These are phyloP conservation scores for Strobilomyces dryophilus DNA, from an alignment of 768 basidiomycete genomes.

Conservation along the genomic window DNA sequence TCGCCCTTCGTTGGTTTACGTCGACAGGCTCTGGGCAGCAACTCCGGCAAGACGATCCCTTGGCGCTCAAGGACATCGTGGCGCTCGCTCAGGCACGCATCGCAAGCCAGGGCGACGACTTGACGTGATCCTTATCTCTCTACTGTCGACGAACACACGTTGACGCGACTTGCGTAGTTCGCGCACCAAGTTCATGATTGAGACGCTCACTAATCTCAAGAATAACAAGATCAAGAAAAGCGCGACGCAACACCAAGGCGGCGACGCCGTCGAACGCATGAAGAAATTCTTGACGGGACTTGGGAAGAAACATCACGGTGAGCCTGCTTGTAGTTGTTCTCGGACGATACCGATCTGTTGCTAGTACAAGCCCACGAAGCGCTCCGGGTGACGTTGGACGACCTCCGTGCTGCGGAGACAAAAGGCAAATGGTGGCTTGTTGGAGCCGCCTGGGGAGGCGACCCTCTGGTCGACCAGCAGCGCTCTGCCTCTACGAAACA, in stretches of 20 bases:
- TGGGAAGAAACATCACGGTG: conserved; percentile 73
- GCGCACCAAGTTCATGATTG: conserved; percentile 92
- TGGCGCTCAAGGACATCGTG: conserved; percentile 88
- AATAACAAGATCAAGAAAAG: conserved; percentile 79
- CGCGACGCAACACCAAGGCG: conserved; percentile 62
- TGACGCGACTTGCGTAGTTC: conserved; percentile 48
- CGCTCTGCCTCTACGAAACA: conserved; percentile 24
- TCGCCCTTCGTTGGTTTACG: conserved; percentile 1
- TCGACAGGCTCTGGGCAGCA: conserved; percentile 83
- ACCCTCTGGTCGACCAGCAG: conserved; percentile 78
- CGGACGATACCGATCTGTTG: background rate
- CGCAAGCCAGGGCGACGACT: conserved; percentile 41
- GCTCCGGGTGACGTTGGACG: conserved; percentile 78
- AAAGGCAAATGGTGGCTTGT: conserved; percentile 99
- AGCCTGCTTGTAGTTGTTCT: background rate
- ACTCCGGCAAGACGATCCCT: conserved; percentile 87
- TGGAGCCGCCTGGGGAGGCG: conserved; percentile 92
- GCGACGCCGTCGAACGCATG: conserved; percentile 77
- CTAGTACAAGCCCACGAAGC: conserved; percentile 82
- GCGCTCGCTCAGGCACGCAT: conserved; percentile 74
- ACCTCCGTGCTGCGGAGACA: conserved; percentile 76
- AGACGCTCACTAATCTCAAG: conserved; percentile 87
- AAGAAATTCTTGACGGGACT: conserved; percentile 81
- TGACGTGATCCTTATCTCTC: conserved; percentile 42
- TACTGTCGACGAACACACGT: background rate